Evolutionary conservation across 1,284 basidiomycete species (phyloP), one percentile per base, ranked within the genome.

Genomic region (Ceratobasidium sp.): DNA sequence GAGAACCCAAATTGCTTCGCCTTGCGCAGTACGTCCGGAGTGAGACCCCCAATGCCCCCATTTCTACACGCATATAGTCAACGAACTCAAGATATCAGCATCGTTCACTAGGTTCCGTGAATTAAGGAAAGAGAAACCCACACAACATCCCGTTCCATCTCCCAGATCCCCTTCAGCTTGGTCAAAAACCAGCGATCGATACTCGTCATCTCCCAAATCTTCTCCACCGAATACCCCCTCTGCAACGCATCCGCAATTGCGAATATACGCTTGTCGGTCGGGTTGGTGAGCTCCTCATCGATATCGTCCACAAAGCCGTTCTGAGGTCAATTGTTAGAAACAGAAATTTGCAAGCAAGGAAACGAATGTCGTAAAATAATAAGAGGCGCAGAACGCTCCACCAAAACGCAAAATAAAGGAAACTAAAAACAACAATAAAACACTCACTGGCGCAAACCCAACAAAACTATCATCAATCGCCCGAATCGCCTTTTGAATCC

Each of bases 131-230:
- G 22, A 8, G 2, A 47, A 8, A 87, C 90, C 79, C 80, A 95
- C 94, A 87, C 87, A 57, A 97, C 85, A 67, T 82, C 84, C 77
- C 89, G 84, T 82, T 97, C 96, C 87, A 96, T 93, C 79, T 89
- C 88, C 81, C 89, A 91, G 76, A 98, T 91, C 77, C 93, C 87
- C 82, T 93, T 87, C 50, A 99, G 89, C 83, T 93, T 95, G 76
- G 89, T 93, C 81, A 99, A 85, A 89, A 99, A 99, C 97, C 98
- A 99, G 81, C 92, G 94, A 86, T 99, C 97, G 80, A 99, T 99
- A 83, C 93, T 96, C 67, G 96, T 96, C 91, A 98, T 93, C 82
- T 96, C 89, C 91, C 96, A 96, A 79, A 99, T 91, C 85, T 97
- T 96, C 78, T 99, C 95, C 71, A 99, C 93, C 62, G 92, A 93